Conservation (phyloP, 371 early-diverging fungal genomes). For the Mortierella sp. region DNA sequence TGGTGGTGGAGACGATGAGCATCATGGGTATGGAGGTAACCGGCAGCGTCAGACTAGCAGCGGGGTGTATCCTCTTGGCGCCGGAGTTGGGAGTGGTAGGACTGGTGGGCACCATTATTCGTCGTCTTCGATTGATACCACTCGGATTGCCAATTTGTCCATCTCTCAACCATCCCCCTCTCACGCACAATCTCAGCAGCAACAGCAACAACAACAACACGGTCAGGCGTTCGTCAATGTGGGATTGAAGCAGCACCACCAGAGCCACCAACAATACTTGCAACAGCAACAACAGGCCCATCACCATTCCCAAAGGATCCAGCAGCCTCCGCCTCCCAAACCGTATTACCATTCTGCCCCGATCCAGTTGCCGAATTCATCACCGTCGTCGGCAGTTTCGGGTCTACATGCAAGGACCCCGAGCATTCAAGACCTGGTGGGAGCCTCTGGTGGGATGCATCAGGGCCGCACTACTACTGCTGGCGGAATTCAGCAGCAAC, state of each 20-base stretch:
- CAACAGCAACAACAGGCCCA: slow-evolving; percentile 34
- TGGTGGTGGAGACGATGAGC: slow-evolving; percentile 22
- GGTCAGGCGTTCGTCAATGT: slow-evolving; percentile 11
- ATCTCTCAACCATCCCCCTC: slow-evolving; percentile 32
- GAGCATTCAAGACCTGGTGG: slow-evolving; percentile 18
- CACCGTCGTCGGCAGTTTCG: neutral
- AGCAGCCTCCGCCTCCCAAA: slow-evolving; percentile 32
- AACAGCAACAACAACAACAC: slow-evolving; percentile 22
- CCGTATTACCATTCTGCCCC: slow-evolving; percentile 35
- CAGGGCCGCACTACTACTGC: neutral
- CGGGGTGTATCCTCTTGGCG: slow-evolving; percentile 16
- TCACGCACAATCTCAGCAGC: slow-evolving; percentile 17
- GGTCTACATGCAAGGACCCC: slow-evolving; percentile 26
- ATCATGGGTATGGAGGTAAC: slow-evolving; percentile 18
- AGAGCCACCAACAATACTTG: slow-evolving; percentile 17
- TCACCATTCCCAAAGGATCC: slow-evolving; percentile 26
- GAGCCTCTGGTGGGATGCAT: neutral
- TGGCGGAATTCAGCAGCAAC: neutral
- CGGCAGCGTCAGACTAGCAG: slow-evolving; percentile 37
- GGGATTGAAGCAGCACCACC: slow-evolving; percentile 29
- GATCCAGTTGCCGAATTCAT: slow-evolving; percentile 17
- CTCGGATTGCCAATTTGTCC: slow-evolving; percentile 40
- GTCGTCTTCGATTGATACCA: slow-evolving; percentile 41
- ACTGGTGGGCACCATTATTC: slow-evolving; percentile 28
- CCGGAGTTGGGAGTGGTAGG: neutral